These are phyloP conservation scores for Scutellaria galericulata DNA, from an alignment of 257 asterid species.

Conservation along the genomic window DNA sequence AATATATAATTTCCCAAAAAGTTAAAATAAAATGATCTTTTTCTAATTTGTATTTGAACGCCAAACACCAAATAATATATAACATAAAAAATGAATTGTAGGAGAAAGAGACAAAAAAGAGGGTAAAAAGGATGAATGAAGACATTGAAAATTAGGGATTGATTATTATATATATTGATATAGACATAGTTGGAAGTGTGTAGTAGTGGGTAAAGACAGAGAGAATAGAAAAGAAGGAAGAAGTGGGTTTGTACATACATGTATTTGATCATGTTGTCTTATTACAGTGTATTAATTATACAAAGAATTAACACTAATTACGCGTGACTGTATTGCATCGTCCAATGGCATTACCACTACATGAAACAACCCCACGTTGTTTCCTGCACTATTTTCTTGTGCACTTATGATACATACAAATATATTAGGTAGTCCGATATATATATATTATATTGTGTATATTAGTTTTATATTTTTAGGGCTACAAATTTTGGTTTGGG, in stretches of 20 bases:
- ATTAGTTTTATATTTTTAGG: too few relatives aligned
- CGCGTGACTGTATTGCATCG: constrained; percentile 17
- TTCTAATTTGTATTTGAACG: too few relatives aligned
- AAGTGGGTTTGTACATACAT: neutral
- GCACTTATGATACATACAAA: neutral
- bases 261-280: neutral
- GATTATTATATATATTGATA: too few relatives aligned
- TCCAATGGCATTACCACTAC: neutral
- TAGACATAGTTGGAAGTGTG: neutral
- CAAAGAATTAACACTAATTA: constrained; percentile 9
- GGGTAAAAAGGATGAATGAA: constrained; percentile 20
- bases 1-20: too few relatives aligned
- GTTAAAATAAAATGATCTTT: too few relatives aligned
- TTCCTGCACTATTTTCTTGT: neutral
- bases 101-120: neutral
- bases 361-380: constrained; percentile 1
- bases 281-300: constrained; percentile 31
- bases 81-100: neutral
- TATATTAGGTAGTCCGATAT: neutral
- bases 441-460: neutral
- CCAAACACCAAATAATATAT: neutral
- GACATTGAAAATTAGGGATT: neutral
- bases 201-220: neutral
- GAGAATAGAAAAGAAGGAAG: neutral
- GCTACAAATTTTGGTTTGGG: too few relatives aligned